Base-by-base conservation (phyloP, 768 basidiomycete genomes). In the Macrocybe gigantea region DNA sequence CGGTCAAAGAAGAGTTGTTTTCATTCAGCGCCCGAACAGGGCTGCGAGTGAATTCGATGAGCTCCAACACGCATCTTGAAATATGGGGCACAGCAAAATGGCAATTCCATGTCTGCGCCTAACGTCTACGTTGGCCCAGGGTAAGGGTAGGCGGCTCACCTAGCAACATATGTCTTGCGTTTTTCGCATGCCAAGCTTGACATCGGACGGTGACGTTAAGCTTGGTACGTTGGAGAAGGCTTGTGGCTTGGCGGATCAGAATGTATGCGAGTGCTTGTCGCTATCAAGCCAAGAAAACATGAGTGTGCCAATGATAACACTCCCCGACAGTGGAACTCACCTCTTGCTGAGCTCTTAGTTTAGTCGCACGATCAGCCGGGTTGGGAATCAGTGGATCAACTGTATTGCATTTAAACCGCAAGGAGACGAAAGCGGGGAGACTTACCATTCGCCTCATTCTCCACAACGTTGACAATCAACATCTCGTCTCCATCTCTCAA, bases 101-200 rank as follows among this genome's bases (percentile, higher is more conserved):
- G n/a, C n/a, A n/a, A n/a, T n/a, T n/a, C n/a, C n/a, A n/a, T n/a
- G 22, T 22, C 22, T 22, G 22, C 22, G 22, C 22, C 22, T 4
- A 22, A 22, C 22, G 22, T 22, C 22, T 22, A 22, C 22, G 22
- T 22, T 22, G 22, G n/a, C n/a, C n/a, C n/a, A n/a, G n/a, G n/a
- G n/a, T n/a, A n/a, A n/a, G n/a, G n/a, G n/a, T n/a, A n/a, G n/a
- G n/a, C n/a, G n/a, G n/a, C n/a, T n/a, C n/a, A n/a, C n/a, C n/a
- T n/a, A 95, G 70, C 15, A 95, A 68, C 84, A 94, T 93, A 59
- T 93, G 90, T 22, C 91, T 70, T 1, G 86, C 75, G 60, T 94
- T 94, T 72, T 95, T 96, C n/a, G 94, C 92, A 55, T 98, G 94
- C 80, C 94, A 88, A 30, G 94, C 93, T 67, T 98, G 93, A 63